A percentile compares a stretch with the other conserved stretches of the same genome.
Conservation (phyloP, 257 asterid genomes). For the Solanum peruvianum region DNA sequence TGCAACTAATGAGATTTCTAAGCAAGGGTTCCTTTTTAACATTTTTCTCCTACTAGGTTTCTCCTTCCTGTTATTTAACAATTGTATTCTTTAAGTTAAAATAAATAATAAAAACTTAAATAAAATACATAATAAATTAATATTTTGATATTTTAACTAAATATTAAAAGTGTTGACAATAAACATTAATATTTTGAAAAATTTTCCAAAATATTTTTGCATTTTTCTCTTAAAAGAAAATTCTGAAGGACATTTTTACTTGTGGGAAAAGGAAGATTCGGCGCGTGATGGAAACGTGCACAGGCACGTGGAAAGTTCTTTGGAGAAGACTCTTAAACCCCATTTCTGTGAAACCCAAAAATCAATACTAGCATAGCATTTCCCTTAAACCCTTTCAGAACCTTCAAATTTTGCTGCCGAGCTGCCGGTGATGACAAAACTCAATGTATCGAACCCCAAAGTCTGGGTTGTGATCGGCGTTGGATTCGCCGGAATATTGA, state of each 20-base stretch:
- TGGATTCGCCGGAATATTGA: constrained; percentile 68
- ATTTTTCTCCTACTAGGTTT: too few species aligned
- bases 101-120: too few species aligned
- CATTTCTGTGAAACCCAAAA: background rate
- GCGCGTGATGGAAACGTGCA: background rate
- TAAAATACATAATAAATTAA: too few species aligned
- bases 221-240: background rate
- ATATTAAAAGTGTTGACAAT: too few species aligned
- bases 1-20: too few species aligned
- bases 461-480: constrained; percentile 83
- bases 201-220: background rate
- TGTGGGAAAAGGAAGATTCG: background rate
- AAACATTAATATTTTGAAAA: too few species aligned
- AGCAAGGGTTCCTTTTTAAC: too few species aligned
- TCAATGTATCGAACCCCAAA: constrained; percentile 56
- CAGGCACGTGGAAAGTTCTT: background rate
- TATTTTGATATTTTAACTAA: too few species aligned
- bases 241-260: background rate
- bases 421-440: constrained; percentile 32
- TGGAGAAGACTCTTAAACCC: background rate
- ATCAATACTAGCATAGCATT: background rate
- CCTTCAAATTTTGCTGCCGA: constrained; percentile 4
- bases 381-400: constrained; percentile 15
- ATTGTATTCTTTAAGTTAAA: too few species aligned
- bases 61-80: too few species aligned